Evolutionary conservation across 2,329 filamentous ascomycete species (phyloP).

Genomic region (Ceratocystis smalleyi): DNA sequence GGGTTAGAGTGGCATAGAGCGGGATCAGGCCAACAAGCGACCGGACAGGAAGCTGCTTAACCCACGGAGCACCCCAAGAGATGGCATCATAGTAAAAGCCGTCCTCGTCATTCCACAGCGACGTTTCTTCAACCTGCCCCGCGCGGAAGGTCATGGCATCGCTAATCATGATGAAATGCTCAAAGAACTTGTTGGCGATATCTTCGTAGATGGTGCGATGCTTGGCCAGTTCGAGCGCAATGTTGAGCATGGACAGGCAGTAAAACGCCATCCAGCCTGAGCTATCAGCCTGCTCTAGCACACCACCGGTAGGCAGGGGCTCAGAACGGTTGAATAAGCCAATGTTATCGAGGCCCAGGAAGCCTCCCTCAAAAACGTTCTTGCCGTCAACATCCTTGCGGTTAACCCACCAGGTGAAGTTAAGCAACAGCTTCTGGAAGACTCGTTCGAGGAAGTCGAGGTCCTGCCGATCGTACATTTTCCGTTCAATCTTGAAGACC

Average conservation of each 20-base stretch:
- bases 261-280: conserved; percentile 99
- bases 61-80: conserved; percentile 85
- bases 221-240: conserved; percentile 85
- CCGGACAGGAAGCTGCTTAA: conserved; percentile 78
- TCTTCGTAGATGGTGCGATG: conserved; percentile 92
- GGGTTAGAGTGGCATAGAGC: conserved; percentile 76
- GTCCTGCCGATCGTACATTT: conserved; percentile 89
- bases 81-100: conserved; percentile 98
- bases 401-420: conserved; percentile 99
- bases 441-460: conserved; percentile 90
- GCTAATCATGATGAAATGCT: conserved; percentile 95
- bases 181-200: conserved; percentile 95
- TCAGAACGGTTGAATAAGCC: conserved; percentile 95
- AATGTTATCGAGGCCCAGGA: conserved; percentile 91
- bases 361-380: conserved; percentile 93
- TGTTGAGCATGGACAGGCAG: conserved; percentile 92
- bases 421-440: conserved; percentile 87
- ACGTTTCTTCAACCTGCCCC: conserved; percentile 56
- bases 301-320: conserved; percentile 80
- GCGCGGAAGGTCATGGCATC: conserved; percentile 85
- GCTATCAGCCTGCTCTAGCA: conserved; percentile 89
- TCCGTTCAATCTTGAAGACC: conserved; percentile 95
- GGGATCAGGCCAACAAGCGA: conserved; percentile 90
- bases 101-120: conserved; percentile 90
- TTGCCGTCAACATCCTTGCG: conserved; percentile 88